These are phyloP conservation scores for Gnomoniopsis sp. DNA, from an alignment of 2,329 filamentous ascomycete genomes.

Conservation along the genomic window DNA sequence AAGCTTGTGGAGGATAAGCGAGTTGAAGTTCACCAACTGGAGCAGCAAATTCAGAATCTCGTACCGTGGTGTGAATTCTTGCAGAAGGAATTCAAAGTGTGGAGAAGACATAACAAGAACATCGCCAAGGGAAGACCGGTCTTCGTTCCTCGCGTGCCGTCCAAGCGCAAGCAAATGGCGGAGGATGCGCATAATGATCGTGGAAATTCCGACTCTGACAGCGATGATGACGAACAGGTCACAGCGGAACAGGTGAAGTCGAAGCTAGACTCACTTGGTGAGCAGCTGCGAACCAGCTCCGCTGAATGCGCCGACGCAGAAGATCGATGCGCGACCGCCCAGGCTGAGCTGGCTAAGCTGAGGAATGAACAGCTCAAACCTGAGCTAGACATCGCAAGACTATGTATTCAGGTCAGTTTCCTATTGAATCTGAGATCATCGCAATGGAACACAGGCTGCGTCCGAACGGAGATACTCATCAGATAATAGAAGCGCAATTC, in stretches of 20 bases:
- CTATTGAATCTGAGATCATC: no score
- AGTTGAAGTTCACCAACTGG: background rate
- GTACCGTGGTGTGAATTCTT: background rate
- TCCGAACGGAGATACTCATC: no score
- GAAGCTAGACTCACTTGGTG: background rate
- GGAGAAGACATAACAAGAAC: background rate
- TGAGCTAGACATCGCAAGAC: background rate
- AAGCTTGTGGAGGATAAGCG: background rate
- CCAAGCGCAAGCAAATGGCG: slow-evolving; percentile 5
- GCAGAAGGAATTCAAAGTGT: background rate
- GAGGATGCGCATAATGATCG: no score
- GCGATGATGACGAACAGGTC: background rate
- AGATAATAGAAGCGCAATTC: slow-evolving; percentile 3
- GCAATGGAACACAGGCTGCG: no score
- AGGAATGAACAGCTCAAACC: background rate
- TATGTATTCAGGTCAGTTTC: no score
- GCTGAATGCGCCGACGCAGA: background rate
- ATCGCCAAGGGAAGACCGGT: background rate
- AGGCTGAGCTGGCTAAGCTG: background rate
- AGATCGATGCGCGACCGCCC: background rate
- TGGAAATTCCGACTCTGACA: background rate
- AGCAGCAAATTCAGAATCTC: background rate
- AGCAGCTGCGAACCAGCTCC: background rate
- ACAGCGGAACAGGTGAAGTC: background rate
- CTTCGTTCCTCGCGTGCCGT: background rate